A percentile compares a stretch with the other conserved stretches of the same genome.
These are phyloP conservation scores for Raffaelea ambrosiae DNA, from an alignment of 2,329 filamentous ascomycete genomes.

Conservation along the genomic window DNA sequence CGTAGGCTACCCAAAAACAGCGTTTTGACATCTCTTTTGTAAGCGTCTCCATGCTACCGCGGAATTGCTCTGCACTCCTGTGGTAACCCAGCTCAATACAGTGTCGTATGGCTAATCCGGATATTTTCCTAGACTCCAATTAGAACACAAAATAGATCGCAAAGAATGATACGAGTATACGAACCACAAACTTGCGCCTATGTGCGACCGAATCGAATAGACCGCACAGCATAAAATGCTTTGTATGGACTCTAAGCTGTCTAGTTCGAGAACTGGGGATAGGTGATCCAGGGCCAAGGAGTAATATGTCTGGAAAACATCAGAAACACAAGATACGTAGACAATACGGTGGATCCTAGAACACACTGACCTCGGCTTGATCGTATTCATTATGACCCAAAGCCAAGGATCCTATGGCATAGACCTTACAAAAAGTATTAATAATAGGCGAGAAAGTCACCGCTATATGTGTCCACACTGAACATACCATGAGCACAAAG, in stretches of 20 bases:
- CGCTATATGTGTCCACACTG: too few species aligned
- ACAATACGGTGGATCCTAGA: too few species aligned
- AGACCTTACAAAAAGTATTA: too few species aligned
- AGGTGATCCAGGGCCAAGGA: not conserved
- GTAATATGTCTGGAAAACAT: not conserved
- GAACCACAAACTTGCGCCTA: conserved; percentile 18
- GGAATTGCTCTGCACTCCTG: conserved; percentile 7
- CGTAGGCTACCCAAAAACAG: conserved; percentile 20
- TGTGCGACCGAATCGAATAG: conserved; percentile 21
- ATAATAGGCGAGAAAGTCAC: too few species aligned
- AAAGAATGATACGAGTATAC: too few species aligned
- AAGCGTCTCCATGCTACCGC: conserved; percentile 1
- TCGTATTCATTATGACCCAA: too few species aligned
- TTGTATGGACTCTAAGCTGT: conserved; percentile 21
- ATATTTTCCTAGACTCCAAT: conserved; percentile 19
- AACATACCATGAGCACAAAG: not conserved
- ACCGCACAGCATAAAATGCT: conserved; percentile 22
- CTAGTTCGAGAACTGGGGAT: not conserved
- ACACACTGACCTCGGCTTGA: too few species aligned
- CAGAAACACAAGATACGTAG: not conserved
- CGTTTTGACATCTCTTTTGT: conserved; percentile 17
- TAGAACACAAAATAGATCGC: too few species aligned
- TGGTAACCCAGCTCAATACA: conserved; percentile 25
- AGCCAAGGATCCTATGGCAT: too few species aligned
- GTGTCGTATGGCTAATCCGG: conserved; percentile 21